Conservation (phyloP, 139 green algal genomes). For the Chlamydomonas eustigma region DNA sequence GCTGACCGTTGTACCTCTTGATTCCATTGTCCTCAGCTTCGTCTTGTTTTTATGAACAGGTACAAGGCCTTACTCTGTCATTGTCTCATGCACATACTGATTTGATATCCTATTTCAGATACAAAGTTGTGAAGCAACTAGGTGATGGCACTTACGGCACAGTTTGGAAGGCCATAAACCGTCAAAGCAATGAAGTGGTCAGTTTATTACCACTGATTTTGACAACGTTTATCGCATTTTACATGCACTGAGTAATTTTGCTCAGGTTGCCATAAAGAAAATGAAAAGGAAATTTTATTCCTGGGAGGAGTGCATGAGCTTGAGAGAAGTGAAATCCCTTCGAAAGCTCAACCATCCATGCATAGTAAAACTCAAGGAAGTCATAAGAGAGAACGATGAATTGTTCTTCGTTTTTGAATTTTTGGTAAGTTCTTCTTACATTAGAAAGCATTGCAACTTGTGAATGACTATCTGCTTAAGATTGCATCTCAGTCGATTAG, state of each 20-base stretch:
- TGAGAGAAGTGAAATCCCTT: slow-evolving; percentile 84
- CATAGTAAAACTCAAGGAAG: slow-evolving; percentile 95
- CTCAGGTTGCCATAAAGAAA: slow-evolving; percentile 93
- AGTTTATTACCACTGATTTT: slow-evolving; percentile 8
- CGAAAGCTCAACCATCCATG: slow-evolving; percentile 90
- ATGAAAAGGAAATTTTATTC: slow-evolving; percentile 97
- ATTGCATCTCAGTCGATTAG: background rate
- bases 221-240: background rate
- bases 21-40: too few relatives aligned
- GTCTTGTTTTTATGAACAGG: too few relatives aligned
- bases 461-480: background rate
- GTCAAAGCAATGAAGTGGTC: slow-evolving; percentile 85
- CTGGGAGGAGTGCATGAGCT: slow-evolving; percentile 94
- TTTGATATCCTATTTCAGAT: slow-evolving; percentile 53
- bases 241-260: background rate
- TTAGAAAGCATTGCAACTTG: too few relatives aligned
- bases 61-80: too few relatives aligned
- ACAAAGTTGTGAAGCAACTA: slow-evolving; percentile 90
- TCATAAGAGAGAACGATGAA: slow-evolving; percentile 94
- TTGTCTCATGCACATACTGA: too few relatives aligned
- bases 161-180: slow-evolving; percentile 93
- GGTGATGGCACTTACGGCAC: slow-evolving; percentile 93
- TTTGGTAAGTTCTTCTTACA: slow-evolving; percentile 11
- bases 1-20: too few relatives aligned
- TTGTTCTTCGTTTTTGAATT: slow-evolving; percentile 77